These are phyloP conservation scores for Achaetomiella virescens DNA, from an alignment of 495 filamentous ascomycete species.

Conservation along the genomic window DNA sequence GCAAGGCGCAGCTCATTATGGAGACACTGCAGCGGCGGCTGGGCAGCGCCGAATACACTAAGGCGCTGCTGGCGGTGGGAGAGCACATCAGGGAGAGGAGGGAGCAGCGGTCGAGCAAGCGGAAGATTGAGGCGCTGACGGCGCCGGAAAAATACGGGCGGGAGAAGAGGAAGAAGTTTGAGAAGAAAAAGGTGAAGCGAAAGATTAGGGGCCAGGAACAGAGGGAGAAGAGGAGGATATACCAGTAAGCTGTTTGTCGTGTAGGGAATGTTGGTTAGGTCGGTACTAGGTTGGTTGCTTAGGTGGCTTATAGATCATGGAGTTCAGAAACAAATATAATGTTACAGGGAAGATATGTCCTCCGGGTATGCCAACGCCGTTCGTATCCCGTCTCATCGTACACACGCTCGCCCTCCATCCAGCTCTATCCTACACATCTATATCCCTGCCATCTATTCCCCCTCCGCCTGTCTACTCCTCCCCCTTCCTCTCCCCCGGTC, in stretches of 20 bases:
- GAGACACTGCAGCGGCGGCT: slow-evolving; percentile 72
- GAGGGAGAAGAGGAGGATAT: slow-evolving; percentile 52
- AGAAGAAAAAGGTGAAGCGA: slow-evolving; percentile 74
- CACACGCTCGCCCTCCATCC: not conserved
- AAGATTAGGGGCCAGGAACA: slow-evolving; percentile 68
- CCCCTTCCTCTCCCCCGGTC: slow-evolving; percentile 3
- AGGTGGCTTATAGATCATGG: not conserved
- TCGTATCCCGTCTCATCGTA: not conserved
- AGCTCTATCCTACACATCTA: not conserved
- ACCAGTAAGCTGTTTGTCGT: not conserved
- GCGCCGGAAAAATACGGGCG: slow-evolving; percentile 70
- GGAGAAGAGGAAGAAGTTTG: slow-evolving; percentile 79
- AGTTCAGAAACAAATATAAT: slow-evolving; percentile 4
- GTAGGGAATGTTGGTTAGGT: not conserved
- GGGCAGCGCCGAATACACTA: slow-evolving; percentile 72
- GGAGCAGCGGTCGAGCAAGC: slow-evolving; percentile 67
- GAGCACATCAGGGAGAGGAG: slow-evolving; percentile 62
- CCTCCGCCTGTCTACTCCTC: not conserved
- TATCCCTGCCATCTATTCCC: not conserved
- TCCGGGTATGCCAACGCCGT: slow-evolving; percentile 15
- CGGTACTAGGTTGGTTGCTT: not conserved
- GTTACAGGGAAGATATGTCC: slow-evolving; percentile 7
- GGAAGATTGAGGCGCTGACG: slow-evolving; percentile 76
- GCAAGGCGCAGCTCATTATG: slow-evolving; percentile 65
- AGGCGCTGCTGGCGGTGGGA: slow-evolving; percentile 59